Conservation (phyloP, 2,329 filamentous ascomycete genomes). For the Phaeoacremonium minimum region DNA sequence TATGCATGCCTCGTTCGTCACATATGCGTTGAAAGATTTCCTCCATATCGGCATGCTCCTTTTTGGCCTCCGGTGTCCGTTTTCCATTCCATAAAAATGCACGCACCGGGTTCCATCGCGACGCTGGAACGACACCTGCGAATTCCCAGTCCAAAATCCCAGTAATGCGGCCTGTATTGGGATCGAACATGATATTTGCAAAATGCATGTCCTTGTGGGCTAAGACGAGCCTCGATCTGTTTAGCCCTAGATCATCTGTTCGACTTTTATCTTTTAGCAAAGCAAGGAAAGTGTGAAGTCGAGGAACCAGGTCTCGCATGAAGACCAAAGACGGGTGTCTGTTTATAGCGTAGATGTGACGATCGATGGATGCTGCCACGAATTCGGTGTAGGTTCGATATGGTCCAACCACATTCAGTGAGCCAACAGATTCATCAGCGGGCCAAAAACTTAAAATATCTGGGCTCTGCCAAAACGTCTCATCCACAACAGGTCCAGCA, state of each 20-base stretch:
- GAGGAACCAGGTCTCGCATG: conserved; percentile 20
- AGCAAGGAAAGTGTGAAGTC: conserved; percentile 17
- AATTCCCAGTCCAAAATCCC: conserved; percentile 33
- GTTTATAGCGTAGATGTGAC: conserved; percentile 20
- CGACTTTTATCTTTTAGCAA: conserved; percentile 1
- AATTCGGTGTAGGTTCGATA: conserved; percentile 19
- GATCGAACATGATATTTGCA: conserved; percentile 28
- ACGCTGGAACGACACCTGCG: conserved; percentile 24
- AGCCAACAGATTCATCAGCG: conserved; percentile 11
- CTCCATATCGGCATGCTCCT: conserved; percentile 16
- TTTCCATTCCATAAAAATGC: conserved; percentile 28
- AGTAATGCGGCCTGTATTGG: conserved; percentile 18
- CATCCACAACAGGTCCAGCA: conserved; percentile 23
- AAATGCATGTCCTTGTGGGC: conserved; percentile 33
- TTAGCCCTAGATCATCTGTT: conserved; percentile 7
- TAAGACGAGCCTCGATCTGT: conserved; percentile 17
- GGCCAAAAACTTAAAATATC: conserved; percentile 23
- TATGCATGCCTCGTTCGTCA: conserved; percentile 9
- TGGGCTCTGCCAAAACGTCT: conserved; percentile 27
- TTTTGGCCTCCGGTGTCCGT: conserved; percentile 11
- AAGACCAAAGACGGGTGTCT: conserved; percentile 17
- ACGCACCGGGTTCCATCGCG: conserved; percentile 26
- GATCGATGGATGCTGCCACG: conserved; percentile 16
- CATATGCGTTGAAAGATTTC: conserved; percentile 18
- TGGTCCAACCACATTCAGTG: conserved; percentile 20